Evolutionary conservation across 179 eudicot genomes (phyloP).

Genomic region (Heliamphora ciliata): DNA sequence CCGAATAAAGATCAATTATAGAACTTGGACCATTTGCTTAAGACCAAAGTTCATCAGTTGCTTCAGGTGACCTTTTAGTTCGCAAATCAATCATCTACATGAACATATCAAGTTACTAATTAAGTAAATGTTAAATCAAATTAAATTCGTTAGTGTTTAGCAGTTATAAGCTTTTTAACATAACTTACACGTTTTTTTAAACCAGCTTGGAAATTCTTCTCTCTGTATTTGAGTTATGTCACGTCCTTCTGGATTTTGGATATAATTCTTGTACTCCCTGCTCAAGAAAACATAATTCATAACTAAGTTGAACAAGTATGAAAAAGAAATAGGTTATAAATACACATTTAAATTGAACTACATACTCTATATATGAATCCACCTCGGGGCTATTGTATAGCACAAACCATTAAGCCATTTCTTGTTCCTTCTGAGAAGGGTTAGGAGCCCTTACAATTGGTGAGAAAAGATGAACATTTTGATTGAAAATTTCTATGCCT

Average conservation of each 20-base stretch:
- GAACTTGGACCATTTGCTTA: too few relatives aligned
- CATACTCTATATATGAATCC: not conserved
- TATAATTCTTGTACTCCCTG: not conserved
- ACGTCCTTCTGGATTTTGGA: not conserved
- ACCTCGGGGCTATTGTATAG: too few relatives aligned
- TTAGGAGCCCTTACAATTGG: too few relatives aligned
- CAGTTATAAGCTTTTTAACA: not conserved
- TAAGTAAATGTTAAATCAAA: too few relatives aligned
- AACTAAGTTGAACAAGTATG: not conserved
- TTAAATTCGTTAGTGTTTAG: not conserved
- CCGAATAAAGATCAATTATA: too few relatives aligned
- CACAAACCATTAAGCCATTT: too few relatives aligned
- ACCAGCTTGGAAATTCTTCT: not conserved
- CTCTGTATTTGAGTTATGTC: not conserved
- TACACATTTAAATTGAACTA: not conserved
- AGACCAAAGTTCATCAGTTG: not conserved
- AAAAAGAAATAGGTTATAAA: not conserved
- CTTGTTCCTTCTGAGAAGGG: too few relatives aligned
- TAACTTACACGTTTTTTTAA: not conserved
- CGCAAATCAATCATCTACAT: not conserved
- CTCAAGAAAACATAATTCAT: not conserved
- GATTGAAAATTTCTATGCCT: too few relatives aligned
- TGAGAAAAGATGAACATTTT: too few relatives aligned
- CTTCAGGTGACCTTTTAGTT: not conserved
- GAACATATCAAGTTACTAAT: not conserved